These are phyloP conservation scores for Apophysomyces ossiformis DNA, from an alignment of 371 early-diverging fungal species.

Conservation along the genomic window DNA sequence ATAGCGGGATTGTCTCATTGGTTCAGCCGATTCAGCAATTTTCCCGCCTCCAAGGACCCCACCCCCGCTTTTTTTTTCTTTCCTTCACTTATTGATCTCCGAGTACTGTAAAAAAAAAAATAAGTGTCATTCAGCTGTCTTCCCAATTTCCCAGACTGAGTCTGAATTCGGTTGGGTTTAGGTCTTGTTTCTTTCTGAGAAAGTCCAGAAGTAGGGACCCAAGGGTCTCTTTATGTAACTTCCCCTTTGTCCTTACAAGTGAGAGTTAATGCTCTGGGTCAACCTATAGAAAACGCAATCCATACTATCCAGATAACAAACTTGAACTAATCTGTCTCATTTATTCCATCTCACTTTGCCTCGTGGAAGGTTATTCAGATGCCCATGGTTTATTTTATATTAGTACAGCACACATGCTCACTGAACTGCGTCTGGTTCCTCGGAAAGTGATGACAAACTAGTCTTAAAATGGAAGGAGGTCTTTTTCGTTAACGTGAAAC, in stretches of 20 bases:
- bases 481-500: constrained; percentile 15
- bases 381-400: too few species aligned
- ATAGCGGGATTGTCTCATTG: not conserved
- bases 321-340: not conserved
- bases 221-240: constrained; percentile 11
- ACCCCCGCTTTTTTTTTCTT: constrained; percentile 4
- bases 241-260: not conserved
- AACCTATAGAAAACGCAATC: not conserved
- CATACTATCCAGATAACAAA: not conserved
- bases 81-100: not conserved
- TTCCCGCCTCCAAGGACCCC: not conserved
- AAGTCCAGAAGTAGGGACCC: constrained; percentile 7
- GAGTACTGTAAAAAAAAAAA: not conserved
- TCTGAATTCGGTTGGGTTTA: not conserved
- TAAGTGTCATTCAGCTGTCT: not conserved
- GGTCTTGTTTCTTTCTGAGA: not conserved
- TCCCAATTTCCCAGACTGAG: constrained; percentile 12
- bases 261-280: not conserved
- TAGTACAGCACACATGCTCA: not conserved
- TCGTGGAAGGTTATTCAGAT: not conserved
- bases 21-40: not conserved
- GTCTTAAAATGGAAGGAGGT: not conserved
- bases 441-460: not conserved
- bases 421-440: constrained; percentile 1
- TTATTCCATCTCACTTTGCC: not conserved